Evolutionary conservation across 2,329 filamentous ascomycete genomes (phyloP).

Genomic region (Alternaria rosae): DNA sequence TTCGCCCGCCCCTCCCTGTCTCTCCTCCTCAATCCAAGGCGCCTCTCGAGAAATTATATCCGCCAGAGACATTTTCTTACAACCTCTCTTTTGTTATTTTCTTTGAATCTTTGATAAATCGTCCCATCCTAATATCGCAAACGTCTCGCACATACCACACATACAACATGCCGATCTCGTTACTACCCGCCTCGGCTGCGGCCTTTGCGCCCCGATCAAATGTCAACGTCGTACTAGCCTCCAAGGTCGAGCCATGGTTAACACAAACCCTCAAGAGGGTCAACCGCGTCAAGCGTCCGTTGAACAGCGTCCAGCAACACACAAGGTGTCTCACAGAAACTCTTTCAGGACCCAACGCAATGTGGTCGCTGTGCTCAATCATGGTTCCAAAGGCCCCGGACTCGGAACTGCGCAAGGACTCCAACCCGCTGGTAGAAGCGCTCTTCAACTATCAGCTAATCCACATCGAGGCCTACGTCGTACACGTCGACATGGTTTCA

Average conservation of each 20-base stretch:
- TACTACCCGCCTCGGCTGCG: slow-evolving; percentile 92
- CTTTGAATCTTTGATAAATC: slow-evolving; percentile 42
- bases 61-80: slow-evolving; percentile 47
- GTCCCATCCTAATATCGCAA: slow-evolving; percentile 47
- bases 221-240: slow-evolving; percentile 91
- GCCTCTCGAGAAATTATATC: slow-evolving; percentile 44
- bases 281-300: slow-evolving; percentile 93
- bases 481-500: slow-evolving; percentile 98
- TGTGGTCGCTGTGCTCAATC: slow-evolving; percentile 92
- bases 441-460: slow-evolving; percentile 92
- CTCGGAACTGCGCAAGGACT: slow-evolving; percentile 80
- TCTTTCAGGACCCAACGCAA: slow-evolving; percentile 84
- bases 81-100: slow-evolving; percentile 45
- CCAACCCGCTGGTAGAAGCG: slow-evolving; percentile 83
- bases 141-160: slow-evolving; percentile 40
- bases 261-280: slow-evolving; percentile 96
- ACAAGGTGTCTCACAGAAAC: slow-evolving; percentile 95
- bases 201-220: slow-evolving; percentile 94
- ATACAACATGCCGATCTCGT: slow-evolving; percentile 80
- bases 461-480: slow-evolving; percentile 95
- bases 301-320: slow-evolving; percentile 97
- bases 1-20: slow-evolving; percentile 50
- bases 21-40: slow-evolving; percentile 47
- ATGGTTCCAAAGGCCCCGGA: slow-evolving; percentile 93
- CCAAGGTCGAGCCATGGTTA: slow-evolving; percentile 94